Conservation (phyloP, 108 stramenopile species). For the Nitzschia inconspicua region DNA sequence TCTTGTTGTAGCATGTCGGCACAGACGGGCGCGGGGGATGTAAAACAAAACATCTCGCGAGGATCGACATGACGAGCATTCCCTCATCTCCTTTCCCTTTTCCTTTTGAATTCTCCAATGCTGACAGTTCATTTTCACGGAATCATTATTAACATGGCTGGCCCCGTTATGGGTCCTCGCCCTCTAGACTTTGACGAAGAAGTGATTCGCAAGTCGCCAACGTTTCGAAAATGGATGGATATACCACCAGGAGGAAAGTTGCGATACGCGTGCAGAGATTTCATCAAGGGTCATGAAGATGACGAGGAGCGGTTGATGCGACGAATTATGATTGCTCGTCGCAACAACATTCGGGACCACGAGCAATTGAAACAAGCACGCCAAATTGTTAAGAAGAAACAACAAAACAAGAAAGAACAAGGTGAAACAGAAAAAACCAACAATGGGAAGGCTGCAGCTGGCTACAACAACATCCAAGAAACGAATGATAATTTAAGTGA, state of each 20-base stretch:
- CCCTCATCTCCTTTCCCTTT: no score
- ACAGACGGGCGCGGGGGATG: no score
- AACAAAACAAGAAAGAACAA: not conserved
- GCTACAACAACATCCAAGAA: not conserved
- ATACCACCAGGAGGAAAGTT: slow-evolving; percentile 50
- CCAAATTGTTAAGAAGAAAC: not conserved
- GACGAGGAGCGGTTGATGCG: slow-evolving; percentile 90
- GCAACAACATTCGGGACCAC: slow-evolving; percentile 85
- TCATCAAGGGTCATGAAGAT: slow-evolving; percentile 71
- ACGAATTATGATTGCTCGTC: slow-evolving; percentile 88
- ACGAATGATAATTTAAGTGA: not conserved
- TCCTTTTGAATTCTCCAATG: no score
- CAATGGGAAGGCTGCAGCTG: not conserved
- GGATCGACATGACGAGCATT: no score
- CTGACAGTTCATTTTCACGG: no score
- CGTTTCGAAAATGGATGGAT: slow-evolving; percentile 61
- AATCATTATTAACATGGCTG: slow-evolving; percentile 78
- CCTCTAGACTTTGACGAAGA: slow-evolving; percentile 82
- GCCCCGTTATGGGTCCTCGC: slow-evolving; percentile 82
- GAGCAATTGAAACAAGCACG: slow-evolving; percentile 62
- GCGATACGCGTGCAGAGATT: slow-evolving; percentile 80
- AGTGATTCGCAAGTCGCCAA: slow-evolving; percentile 66
- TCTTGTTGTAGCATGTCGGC: no score
- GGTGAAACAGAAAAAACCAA: not conserved
- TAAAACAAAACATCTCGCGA: no score